A percentile compares a stretch with the other conserved stretches of the same genome.
These are phyloP conservation scores for Galerina sulciceps DNA, from an alignment of 768 basidiomycete genomes.

Conservation along the genomic window DNA sequence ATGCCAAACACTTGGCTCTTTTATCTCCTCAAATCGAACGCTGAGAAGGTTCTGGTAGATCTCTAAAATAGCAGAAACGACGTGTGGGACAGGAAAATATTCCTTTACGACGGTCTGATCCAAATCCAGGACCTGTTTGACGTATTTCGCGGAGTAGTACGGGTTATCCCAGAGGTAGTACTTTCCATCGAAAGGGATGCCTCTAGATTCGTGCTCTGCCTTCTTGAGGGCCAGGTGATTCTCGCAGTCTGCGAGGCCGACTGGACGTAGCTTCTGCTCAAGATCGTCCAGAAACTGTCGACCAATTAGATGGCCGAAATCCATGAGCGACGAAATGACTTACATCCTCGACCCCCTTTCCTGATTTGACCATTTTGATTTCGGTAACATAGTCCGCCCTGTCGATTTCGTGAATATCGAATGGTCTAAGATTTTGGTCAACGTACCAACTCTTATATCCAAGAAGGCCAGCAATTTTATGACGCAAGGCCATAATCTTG, in stretches of 20 bases:
- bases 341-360: neutral
- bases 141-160: constrained; percentile 68
- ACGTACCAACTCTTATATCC: constrained; percentile 71
- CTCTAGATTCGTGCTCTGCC: constrained; percentile 65
- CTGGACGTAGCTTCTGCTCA: constrained; percentile 70
- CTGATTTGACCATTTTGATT: neutral
- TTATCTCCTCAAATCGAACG: constrained; percentile 70
- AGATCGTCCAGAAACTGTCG: constrained; percentile 78
- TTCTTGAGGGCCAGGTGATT: constrained; percentile 75
- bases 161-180: constrained; percentile 89
- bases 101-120: constrained; percentile 84
- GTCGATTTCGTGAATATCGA: neutral
- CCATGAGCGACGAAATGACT: neutral
- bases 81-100: constrained; percentile 85
- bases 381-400: neutral
- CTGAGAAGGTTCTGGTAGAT: constrained; percentile 85
- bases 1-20: constrained; percentile 72
- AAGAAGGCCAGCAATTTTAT: constrained; percentile 67
- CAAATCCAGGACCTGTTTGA: constrained; percentile 68
- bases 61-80: constrained; percentile 79
- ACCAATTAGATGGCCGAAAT: constrained; percentile 1
- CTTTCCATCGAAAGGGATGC: constrained; percentile 67
- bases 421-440: neutral
- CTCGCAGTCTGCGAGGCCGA: constrained; percentile 69
- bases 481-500: constrained; percentile 71